Evolutionary conservation across 1,284 basidiomycete species (phyloP).

Genomic region (Ganoderma sinense): DNA sequence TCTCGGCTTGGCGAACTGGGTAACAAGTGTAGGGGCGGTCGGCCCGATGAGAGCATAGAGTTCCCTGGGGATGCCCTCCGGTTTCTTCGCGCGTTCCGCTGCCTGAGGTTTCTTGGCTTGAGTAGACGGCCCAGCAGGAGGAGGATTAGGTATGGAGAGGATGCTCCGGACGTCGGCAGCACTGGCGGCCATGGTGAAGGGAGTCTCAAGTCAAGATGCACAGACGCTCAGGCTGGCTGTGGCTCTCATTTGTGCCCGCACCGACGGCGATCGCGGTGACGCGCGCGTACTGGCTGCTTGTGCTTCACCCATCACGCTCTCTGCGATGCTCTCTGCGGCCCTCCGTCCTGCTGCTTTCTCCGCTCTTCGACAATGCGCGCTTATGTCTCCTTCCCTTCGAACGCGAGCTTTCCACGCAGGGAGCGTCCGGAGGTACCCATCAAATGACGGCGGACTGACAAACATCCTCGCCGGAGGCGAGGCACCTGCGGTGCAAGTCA

Average conservation of each 20-base stretch:
- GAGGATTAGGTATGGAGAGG: slow-evolving; percentile 61
- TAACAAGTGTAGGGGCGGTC: slow-evolving; percentile 84
- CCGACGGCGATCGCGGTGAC: neutral
- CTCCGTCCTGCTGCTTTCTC: slow-evolving; percentile 25
- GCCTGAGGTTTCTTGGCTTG: slow-evolving; percentile 47
- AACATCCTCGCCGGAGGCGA: slow-evolving; percentile 78
- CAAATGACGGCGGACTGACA: slow-evolving; percentile 48
- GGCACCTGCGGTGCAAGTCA: slow-evolving; percentile 76
- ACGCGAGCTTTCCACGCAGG: slow-evolving; percentile 21
- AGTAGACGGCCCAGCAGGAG: slow-evolving; percentile 49
- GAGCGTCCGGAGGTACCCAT: slow-evolving; percentile 7
- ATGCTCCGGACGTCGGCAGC: slow-evolving; percentile 86
- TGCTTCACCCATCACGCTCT: neutral
- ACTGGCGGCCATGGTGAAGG: slow-evolving; percentile 49
- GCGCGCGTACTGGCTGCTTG: neutral
- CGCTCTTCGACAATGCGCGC: slow-evolving; percentile 19
- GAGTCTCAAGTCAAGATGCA: slow-evolving; percentile 23
- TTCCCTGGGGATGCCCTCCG: slow-evolving; percentile 93
- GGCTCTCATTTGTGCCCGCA: neutral
- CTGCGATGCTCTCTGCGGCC: slow-evolving; percentile 25
- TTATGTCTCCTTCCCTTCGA: neutral
- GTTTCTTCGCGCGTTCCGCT: slow-evolving; percentile 59
- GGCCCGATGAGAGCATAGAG: slow-evolving; percentile 94
- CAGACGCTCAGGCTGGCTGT: slow-evolving; percentile 11
- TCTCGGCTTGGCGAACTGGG: slow-evolving; percentile 80